Evolutionary conservation across 805 yeast species (phyloP).

Genomic region (Nakazawaea molendinolei): DNA sequence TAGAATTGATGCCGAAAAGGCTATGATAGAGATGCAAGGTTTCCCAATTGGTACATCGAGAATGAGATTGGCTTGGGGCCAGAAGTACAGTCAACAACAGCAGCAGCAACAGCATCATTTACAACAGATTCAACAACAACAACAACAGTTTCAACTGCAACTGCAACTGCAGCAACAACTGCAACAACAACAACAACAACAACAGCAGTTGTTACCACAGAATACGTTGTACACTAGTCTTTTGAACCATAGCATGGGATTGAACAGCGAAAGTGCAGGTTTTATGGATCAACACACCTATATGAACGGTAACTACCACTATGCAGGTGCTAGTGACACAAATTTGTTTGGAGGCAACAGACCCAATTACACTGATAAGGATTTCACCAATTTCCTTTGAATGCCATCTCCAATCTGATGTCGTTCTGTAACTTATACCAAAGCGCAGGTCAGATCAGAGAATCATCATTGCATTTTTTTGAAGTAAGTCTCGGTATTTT

Average conservation of each 20-base stretch:
- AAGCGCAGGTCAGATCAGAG: too few relatives aligned
- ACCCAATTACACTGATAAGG: constrained; percentile 1
- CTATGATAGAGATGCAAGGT: constrained; percentile 85
- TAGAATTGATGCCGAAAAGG: constrained; percentile 77
- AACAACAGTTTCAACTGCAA: constrained; percentile 11
- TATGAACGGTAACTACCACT: constrained; percentile 4
- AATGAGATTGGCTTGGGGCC: constrained; percentile 84
- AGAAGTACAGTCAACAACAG: constrained; percentile 27
- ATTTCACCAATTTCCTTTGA: not conserved
- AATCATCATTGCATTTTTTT: too few relatives aligned
- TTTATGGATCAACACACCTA: constrained; percentile 7
- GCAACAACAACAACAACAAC: constrained; percentile 9
- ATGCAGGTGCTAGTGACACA: too few relatives aligned
- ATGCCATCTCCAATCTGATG: too few relatives aligned
- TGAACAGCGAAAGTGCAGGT: too few relatives aligned
- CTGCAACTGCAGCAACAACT: constrained; percentile 10
- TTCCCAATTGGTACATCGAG: constrained; percentile 80
- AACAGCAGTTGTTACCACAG: constrained; percentile 14
- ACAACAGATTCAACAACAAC: constrained; percentile 10
- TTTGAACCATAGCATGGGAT: constrained; percentile 4
- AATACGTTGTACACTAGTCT: constrained; percentile 6
- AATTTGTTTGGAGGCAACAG: too few relatives aligned
- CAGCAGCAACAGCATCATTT: constrained; percentile 18
- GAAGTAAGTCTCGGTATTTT: too few relatives aligned
- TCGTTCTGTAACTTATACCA: too few relatives aligned